Conservation (phyloP, 2,329 filamentous ascomycete genomes). For the Colletotrichum sp. region DNA sequence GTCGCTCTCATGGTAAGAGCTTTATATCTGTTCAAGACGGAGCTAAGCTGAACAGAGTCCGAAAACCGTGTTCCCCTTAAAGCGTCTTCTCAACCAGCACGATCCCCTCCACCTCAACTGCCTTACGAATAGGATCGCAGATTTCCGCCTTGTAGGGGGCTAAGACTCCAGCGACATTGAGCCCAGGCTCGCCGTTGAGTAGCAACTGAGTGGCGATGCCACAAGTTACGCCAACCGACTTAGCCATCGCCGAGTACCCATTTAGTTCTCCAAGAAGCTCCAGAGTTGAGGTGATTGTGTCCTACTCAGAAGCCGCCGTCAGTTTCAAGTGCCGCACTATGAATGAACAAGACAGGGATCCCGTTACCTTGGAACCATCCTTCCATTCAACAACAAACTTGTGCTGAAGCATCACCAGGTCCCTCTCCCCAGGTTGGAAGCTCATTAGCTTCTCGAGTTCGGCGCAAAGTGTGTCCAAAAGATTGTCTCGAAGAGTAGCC, state of each 20-base stretch:
- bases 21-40: not conserved
- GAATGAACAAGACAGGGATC: not conserved
- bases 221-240: conserved; percentile 70
- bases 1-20: not conserved
- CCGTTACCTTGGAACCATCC: conserved; percentile 53
- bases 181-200: conserved; percentile 66
- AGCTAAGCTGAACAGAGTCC: not conserved
- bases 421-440: conserved; percentile 71
- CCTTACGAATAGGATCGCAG: conserved; percentile 75
- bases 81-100: conserved; percentile 71
- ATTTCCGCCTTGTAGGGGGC: conserved; percentile 78
- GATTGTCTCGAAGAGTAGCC: conserved; percentile 65
- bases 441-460: conserved; percentile 75
- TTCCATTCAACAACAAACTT: conserved; percentile 72
- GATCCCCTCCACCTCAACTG: conserved; percentile 78
- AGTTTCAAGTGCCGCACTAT: not conserved
- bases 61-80: not conserved
- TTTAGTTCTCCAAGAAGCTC: conserved; percentile 70
- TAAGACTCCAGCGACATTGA: conserved; percentile 74
- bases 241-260: conserved; percentile 73
- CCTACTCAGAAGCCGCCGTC: not conserved
- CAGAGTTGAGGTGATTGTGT: conserved; percentile 66
- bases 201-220: conserved; percentile 78
- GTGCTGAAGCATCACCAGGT: conserved; percentile 65
- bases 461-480: conserved; percentile 76